Conservation (phyloP, 2,329 filamentous ascomycete genomes). For the Aspergillus aculeatinus region DNA sequence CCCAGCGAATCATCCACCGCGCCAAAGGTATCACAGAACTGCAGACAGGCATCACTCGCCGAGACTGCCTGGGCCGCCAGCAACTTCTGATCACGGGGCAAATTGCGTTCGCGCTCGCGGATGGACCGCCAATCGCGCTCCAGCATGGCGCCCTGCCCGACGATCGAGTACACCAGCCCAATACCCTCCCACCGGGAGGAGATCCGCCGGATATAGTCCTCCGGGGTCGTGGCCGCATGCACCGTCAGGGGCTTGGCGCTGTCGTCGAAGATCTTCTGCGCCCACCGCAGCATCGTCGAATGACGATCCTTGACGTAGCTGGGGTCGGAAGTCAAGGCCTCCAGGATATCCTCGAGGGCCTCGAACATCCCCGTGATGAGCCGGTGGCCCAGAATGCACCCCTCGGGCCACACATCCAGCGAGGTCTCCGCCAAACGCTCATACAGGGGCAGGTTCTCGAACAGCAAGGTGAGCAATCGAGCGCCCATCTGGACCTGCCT, state of each 20-base stretch:
- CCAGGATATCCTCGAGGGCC: slow-evolving; percentile 19
- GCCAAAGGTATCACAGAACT: slow-evolving; percentile 26
- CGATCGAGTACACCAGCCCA: slow-evolving; percentile 22
- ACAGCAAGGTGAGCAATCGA: slow-evolving; percentile 19
- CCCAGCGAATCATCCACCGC: slow-evolving; percentile 26
- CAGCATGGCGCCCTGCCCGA: slow-evolving; percentile 17
- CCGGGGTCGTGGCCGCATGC: slow-evolving; percentile 19
- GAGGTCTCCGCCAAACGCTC: slow-evolving; percentile 15
- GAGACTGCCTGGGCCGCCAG: slow-evolving; percentile 13
- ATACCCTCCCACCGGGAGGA: slow-evolving; percentile 26
- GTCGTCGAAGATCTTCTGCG: slow-evolving; percentile 23
- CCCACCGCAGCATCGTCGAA: slow-evolving; percentile 13
- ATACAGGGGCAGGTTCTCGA: slow-evolving; percentile 23
- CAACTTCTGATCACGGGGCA: slow-evolving; percentile 13
- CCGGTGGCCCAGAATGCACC: slow-evolving; percentile 22
- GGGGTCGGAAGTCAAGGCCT: slow-evolving; percentile 5
- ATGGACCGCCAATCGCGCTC: slow-evolving; percentile 8
- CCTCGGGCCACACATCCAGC: slow-evolving; percentile 20
- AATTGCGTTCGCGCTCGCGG: slow-evolving; percentile 5
- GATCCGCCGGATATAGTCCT: slow-evolving; percentile 18
- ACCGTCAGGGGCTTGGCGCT: slow-evolving; percentile 15
- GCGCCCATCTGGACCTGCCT: slow-evolving; percentile 25
- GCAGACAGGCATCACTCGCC: slow-evolving; percentile 31
- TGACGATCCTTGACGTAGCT: slow-evolving; percentile 10
- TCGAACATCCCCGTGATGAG: slow-evolving; percentile 21